Percentiles rank a stretch among this genome's conserved stretches.
Conservation (phyloP, 2,329 filamentous ascomycete genomes). For the Leptographium radiaticola region DNA sequence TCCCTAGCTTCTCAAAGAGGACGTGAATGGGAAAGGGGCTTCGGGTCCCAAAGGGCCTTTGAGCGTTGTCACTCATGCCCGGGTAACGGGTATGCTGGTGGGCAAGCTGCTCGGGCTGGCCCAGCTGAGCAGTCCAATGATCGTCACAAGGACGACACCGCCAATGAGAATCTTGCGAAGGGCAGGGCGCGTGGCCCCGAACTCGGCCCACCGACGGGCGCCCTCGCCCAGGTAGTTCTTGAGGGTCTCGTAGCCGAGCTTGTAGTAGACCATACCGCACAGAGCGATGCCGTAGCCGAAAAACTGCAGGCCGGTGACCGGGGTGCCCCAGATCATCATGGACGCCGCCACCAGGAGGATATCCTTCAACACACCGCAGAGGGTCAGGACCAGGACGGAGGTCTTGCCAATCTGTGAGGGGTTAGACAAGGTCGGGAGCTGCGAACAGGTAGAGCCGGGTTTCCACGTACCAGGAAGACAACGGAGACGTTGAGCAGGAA, state of each 20-base stretch:
- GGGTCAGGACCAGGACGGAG: constrained; percentile 72
- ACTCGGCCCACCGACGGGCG: constrained; percentile 72
- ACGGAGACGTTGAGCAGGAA: constrained; percentile 78
- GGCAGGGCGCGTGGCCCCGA: constrained; percentile 63
- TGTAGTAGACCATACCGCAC: constrained; percentile 71
- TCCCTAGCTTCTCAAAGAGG: not conserved
- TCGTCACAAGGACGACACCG: constrained; percentile 42
- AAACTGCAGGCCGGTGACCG: constrained; percentile 62
- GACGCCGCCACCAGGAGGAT: constrained; percentile 69
- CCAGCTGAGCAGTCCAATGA: constrained; percentile 56
- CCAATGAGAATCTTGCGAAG: constrained; percentile 68
- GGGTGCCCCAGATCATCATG: constrained; percentile 70
- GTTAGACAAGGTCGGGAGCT: not conserved
- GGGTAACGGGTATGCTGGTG: not conserved
- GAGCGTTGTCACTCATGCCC: not conserved
- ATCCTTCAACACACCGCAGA: constrained; percentile 80
- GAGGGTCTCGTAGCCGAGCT: constrained; percentile 71
- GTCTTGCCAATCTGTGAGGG: constrained; percentile 70
- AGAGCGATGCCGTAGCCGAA: constrained; percentile 77
- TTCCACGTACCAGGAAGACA: constrained; percentile 60
- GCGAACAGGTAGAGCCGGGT: constrained; percentile 9
- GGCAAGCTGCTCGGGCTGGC: constrained; percentile 5
- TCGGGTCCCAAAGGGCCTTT: not conserved
- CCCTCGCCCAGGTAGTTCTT: constrained; percentile 65
- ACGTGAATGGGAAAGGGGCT: not conserved